phyloP scores from a whole-genome alignment of 2,329 filamentous ascomycete genomes.

The Fusarium mexicanum region DNA sequence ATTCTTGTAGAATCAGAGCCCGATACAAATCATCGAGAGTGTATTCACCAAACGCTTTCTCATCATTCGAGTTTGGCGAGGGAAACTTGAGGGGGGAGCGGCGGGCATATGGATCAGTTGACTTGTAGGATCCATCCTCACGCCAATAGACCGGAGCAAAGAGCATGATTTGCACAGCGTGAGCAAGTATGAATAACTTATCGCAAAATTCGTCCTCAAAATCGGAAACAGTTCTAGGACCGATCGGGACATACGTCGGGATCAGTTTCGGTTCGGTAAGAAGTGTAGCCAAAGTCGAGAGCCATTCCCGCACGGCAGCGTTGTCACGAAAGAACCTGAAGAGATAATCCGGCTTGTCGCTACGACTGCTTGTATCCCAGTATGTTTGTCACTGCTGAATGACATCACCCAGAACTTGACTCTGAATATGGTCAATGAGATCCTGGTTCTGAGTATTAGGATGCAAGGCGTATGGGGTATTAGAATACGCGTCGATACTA shows the following conservation, averaged over 20 bases:
- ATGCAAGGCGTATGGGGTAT: accelerated
- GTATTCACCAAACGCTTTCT: accelerated
- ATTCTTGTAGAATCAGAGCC: accelerated
- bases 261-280: neutral
- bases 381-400: neutral
- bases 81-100: neutral
- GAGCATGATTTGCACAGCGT: neutral
- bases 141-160: neutral
- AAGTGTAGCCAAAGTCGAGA: accelerated
- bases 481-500: neutral
- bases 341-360: neutral
- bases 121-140: neutral
- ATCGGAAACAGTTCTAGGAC: neutral
- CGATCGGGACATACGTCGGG: neutral
- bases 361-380: too few species aligned
- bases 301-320: accelerated
- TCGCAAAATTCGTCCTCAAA: neutral
- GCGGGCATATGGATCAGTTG: accelerated
- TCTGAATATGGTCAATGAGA: neutral
- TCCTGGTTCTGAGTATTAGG: accelerated
- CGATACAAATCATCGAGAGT: neutral
- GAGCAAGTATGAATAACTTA: neutral
- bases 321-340: neutral
- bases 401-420: accelerated
- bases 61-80: accelerated